Conservation (phyloP, 768 basidiomycete species). For the Kwoniella sp. region DNA sequence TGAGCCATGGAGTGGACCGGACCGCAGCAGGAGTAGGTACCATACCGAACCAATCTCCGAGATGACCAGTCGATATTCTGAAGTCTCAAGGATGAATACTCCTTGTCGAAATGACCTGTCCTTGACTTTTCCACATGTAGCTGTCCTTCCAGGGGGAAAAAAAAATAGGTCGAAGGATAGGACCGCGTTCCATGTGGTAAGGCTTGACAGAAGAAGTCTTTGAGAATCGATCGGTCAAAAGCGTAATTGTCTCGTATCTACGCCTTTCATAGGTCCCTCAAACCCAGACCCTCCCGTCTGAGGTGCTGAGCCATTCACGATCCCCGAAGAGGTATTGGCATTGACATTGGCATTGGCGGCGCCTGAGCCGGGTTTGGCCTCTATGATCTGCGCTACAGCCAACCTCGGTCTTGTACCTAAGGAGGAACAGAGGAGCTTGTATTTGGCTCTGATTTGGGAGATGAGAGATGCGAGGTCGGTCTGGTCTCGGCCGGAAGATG, state of each 20-base stretch:
- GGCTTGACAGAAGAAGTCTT: no score
- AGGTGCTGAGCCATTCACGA: conserved; percentile 12
- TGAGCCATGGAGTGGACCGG: no score
- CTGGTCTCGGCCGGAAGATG: neutral
- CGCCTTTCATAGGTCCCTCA: conserved; percentile 52
- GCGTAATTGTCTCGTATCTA: conserved; percentile 46
- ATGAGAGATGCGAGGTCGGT: conserved; percentile 74
- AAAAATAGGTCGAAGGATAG: no score
- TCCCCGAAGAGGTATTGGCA: neutral
- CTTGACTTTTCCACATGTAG: no score
- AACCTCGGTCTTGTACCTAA: conserved; percentile 67
- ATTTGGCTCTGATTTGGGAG: conserved; percentile 80
- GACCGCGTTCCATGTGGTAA: no score
- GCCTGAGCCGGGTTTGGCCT: conserved; percentile 2
- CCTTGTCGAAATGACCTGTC: no score
- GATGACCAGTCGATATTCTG: no score
- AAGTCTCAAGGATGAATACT: no score
- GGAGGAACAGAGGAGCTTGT: conserved; percentile 79
- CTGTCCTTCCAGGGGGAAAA: no score
- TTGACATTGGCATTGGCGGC: conserved; percentile 6
- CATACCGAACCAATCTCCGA: no score
- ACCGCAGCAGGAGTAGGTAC: no score
- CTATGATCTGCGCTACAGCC: conserved; percentile 18
- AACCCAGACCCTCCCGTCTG: conserved; percentile 31
- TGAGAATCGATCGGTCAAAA: no score